A percentile compares a stretch with the other conserved stretches of the same genome.
Evolutionary conservation across 2,329 filamentous ascomycete species (phyloP).

Genomic region (Arachnopeziza araneosa): DNA sequence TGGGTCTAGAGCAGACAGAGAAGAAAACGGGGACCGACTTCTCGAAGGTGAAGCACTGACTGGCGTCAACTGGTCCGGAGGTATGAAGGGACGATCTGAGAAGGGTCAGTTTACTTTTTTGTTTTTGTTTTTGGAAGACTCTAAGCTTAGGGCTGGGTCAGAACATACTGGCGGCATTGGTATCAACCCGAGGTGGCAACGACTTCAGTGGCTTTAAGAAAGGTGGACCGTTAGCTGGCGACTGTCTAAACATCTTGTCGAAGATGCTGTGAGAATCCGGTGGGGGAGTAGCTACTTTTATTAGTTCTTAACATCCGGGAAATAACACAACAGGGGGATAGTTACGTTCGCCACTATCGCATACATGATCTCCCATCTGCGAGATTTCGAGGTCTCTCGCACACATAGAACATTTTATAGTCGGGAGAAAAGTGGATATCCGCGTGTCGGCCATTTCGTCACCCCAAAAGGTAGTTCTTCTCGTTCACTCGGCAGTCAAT

Average conservation of each 20-base stretch:
- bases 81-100: slow-evolving; percentile 49
- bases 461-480: background rate
- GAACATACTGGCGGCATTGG: slow-evolving; percentile 46
- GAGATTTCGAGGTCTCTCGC: slow-evolving; percentile 74
- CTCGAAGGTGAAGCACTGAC: slow-evolving; percentile 55
- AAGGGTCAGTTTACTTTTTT: slow-evolving; percentile 7
- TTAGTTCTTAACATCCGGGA: slow-evolving; percentile 7
- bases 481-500: background rate
- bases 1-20: slow-evolving; percentile 46
- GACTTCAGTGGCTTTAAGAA: slow-evolving; percentile 35
- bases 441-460: slow-evolving; percentile 3
- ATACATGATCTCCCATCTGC: slow-evolving; percentile 80
- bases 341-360: slow-evolving; percentile 45
- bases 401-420: slow-evolving; percentile 84
- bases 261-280: slow-evolving; percentile 23
- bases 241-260: slow-evolving; percentile 20
- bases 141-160: background rate
- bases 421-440: slow-evolving; percentile 67
- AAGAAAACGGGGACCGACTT: slow-evolving; percentile 58
- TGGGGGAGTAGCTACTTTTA: slow-evolving; percentile 25
- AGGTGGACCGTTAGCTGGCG: slow-evolving; percentile 19
- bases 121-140: background rate
- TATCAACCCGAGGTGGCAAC: slow-evolving; percentile 45
- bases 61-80: slow-evolving; percentile 56
- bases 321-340: background rate